Evolutionary conservation across 192 early-diverging fungal species (phyloP), one percentile per base, ranked within the genome.

Genomic region (Bifiguratus adelaidae): DNA sequence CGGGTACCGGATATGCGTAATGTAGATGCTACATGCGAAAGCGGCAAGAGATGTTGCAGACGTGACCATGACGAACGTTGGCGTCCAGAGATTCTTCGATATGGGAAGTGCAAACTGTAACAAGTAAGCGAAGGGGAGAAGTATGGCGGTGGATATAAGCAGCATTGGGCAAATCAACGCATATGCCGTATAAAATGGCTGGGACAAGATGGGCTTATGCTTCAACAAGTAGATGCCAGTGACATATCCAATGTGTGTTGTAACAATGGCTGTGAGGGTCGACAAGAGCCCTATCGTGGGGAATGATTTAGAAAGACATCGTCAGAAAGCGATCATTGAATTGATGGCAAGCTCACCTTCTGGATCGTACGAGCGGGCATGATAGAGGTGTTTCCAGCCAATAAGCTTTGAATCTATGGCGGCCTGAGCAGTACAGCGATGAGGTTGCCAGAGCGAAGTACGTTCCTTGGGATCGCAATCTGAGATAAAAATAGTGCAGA

Each of bases 51-150:
- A 55, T 2, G 69, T 22, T 1, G 44, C 63, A 4, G 56, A 45
- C 8, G 65, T 51, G 20, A 67, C 51, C 13, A 73, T 35, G 9
- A 62, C 60, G 30, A 64, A 78, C 8, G 55, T 61, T 1, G 70
- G 75, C 0, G 73, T 71, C 75, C 75, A 78, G n/a, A 78, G 55
- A 13, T 52, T 46, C 35, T 78, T 78, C 48, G 56, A 58, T 29
- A 77, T 55, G 1, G 75, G 75, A 6, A 78, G 23, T 18, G 50
- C 26, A 44, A 50, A 61, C 12, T 28, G 53, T 11, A 49, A 56
- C 6, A 53, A 26, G 16, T 38, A 33, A 8, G 34, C 35, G 4
- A 51, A 3, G 24, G 24, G 18, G 19, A 25, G 24, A 2, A 51
- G 26, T 0, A 15, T 28, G 1, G 25, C 28, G 16, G 49, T 5